A percentile compares a stretch with the other conserved stretches of the same genome.
Evolutionary conservation across 2,329 filamentous ascomycete species (phyloP).

Genomic region (Colletotrichum higginsianum): DNA sequence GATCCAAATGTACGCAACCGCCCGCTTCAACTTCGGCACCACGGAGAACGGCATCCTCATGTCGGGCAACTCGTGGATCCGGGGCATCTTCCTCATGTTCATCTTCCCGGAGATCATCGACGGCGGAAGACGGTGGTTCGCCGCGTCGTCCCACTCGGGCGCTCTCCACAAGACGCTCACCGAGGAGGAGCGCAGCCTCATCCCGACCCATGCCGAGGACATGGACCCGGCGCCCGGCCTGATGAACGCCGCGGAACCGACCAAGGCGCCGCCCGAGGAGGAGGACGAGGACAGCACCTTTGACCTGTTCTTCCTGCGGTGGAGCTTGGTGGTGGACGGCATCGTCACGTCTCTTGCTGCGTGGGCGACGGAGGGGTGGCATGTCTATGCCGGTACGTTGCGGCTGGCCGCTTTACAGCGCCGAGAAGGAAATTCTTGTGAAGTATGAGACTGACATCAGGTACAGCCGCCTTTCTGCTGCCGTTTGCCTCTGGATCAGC

Average conservation of each 20-base stretch:
- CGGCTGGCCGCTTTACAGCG: neutral
- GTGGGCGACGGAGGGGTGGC: constrained; percentile 75
- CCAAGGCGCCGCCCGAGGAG: constrained; percentile 48
- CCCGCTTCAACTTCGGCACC: constrained; percentile 69
- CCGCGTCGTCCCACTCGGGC: constrained; percentile 34
- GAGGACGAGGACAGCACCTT: constrained; percentile 69
- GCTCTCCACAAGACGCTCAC: constrained; percentile 29
- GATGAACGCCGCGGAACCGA: constrained; percentile 62
- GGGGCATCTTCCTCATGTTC: constrained; percentile 69
- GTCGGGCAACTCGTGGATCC: constrained; percentile 68
- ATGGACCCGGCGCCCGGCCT: constrained; percentile 59
- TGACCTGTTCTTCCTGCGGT: constrained; percentile 77
- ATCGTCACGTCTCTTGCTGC: constrained; percentile 74
- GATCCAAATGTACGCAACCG: constrained; percentile 72
- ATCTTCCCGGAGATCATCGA: constrained; percentile 69
- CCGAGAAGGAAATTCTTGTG: neutral
- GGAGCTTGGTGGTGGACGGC: constrained; percentile 76
- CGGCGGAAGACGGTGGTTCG: constrained; percentile 57
- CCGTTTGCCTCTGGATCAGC: constrained; percentile 80
- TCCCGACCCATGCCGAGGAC: constrained; percentile 57
- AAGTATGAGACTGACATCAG: neutral
- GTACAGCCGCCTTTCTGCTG: constrained; percentile 71
- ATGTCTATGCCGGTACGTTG: constrained; percentile 73
- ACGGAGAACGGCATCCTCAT: constrained; percentile 70
- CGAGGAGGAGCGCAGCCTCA: constrained; percentile 41